Conservation (phyloP, 2,329 filamentous ascomycete genomes). For the Pestalotiopsis sp. region DNA sequence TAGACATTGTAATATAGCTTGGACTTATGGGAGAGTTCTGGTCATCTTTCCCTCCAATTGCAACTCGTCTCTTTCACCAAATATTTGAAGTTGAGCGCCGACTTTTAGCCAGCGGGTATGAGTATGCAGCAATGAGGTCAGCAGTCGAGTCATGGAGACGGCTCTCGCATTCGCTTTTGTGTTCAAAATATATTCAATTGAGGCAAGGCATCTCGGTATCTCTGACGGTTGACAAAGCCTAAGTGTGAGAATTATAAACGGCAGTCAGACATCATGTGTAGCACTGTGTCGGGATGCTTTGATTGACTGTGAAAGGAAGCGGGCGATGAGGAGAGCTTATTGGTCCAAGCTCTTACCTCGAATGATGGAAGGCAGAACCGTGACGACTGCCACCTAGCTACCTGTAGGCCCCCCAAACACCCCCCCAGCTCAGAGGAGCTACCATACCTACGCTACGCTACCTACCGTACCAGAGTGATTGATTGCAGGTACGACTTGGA, state of each 20-base stretch:
- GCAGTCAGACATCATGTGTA: background rate
- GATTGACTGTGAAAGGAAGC: background rate
- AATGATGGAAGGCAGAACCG: conserved; percentile 17
- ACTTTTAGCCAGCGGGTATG: no score
- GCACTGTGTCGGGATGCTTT: background rate
- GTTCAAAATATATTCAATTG: no score
- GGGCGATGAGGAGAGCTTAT: background rate
- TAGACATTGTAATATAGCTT: background rate
- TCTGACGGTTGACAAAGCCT: no score
- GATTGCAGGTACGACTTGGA: background rate
- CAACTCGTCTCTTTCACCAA: background rate
- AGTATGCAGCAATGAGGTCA: no score
- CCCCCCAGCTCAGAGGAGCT: background rate
- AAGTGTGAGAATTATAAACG: no score
- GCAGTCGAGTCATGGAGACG: no score
- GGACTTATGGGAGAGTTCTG: background rate
- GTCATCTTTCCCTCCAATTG: background rate
- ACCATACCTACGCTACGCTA: background rate
- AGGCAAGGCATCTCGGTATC: no score
- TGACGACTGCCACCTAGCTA: conserved; percentile 16
- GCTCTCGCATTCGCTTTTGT: no score
- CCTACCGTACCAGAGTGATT: background rate
- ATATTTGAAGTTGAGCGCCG: no score
- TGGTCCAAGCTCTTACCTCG: conserved; percentile 7
- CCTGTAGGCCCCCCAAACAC: background rate